Evolutionary conservation across 371 early-diverging fungal species (phyloP).

Genomic region (Mortierella sp.): DNA sequence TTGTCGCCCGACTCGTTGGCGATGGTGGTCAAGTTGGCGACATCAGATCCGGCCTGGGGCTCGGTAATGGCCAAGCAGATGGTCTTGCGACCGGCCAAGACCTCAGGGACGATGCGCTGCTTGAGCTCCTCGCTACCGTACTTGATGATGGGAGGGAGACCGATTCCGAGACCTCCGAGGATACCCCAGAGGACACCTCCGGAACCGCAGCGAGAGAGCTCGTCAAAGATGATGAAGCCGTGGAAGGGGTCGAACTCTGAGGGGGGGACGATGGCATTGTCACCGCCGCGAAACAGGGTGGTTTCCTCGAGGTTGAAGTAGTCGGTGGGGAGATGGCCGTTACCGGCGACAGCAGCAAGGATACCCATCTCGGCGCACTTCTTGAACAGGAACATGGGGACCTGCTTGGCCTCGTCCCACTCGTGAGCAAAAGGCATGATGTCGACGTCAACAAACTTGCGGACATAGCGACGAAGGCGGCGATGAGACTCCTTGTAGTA

Average conservation of each 20-base stretch:
- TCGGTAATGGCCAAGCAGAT: conserved; percentile 85
- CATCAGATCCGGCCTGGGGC: conserved; percentile 81
- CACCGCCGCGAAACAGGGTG: conserved; percentile 52
- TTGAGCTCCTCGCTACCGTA: conserved; percentile 81
- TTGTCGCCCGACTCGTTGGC: conserved; percentile 84
- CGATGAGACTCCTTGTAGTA: conserved; percentile 87
- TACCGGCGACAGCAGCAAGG: conserved; percentile 74
- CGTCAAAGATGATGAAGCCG: conserved; percentile 82
- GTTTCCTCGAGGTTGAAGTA: conserved; percentile 49
- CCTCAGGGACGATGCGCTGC: conserved; percentile 76
- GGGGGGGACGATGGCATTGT: conserved; percentile 62
- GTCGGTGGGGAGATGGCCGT: conserved; percentile 47
- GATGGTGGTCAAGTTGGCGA: conserved; percentile 79
- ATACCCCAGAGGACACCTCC: conserved; percentile 91
- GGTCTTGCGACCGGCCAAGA: conserved; percentile 80
- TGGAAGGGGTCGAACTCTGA: conserved; percentile 85
- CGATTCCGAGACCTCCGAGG: conserved; percentile 77
- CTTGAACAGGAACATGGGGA: conserved; percentile 76
- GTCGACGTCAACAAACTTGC: conserved; percentile 84
- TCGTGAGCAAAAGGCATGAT: conserved; percentile 86
- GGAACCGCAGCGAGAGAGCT: conserved; percentile 86
- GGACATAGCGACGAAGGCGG: conserved; percentile 72
- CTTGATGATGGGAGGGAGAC: conserved; percentile 85
- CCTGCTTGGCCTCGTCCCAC: conserved; percentile 88
- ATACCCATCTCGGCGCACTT: conserved; percentile 84